Evolutionary conservation across 108 stramenopile species (phyloP), one percentile per base, ranked within the genome.

Genomic region (Mayamaea pseudoterrestris): DNA sequence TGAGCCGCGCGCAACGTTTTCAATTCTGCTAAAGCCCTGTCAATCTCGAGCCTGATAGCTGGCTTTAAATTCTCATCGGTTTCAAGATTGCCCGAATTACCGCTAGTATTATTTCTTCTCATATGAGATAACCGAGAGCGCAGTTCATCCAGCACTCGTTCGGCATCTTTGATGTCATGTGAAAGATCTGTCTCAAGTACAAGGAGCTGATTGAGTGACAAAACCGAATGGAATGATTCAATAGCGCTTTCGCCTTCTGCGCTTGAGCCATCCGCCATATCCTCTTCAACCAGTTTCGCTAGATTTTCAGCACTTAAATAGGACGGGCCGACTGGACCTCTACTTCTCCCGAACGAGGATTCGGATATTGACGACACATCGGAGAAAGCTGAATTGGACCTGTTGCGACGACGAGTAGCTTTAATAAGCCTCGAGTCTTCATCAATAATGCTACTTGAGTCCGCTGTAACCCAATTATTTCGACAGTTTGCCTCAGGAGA

Each of bases 281-380:
- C 48, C 11, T 64, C 74, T 32, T 67, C 71, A 26, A 73, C 74
- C 16, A 81, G 58, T 41, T 59, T 57, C 11, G 75, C 69, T 4
- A 81, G 57, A 41, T 81, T 81, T 41, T 77, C 80, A 18, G 69
- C 71, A 39, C 60, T 81, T 11, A 81, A 55, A 35, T 81, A 81
- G 11, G 35, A 41, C 30, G 52, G 47, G 21, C 35, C 57, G 26
- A 18, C 30, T 23, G 43, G 25, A 11, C 14, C 37, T 28, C 55
- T 35, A 5, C 40, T 26, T 13, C 52, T 35, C 2, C 44, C 59
- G 4, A 29, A 27, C 11, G 65, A 68, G 9, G 60, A 44, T n/a
- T 67, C 68, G 0, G 68, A 65, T 41, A 44, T 41, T 1, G 68
- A 65, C 1, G 77, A 78, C 18, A 71, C 66, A 50, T 78, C 77